Conservation (phyloP, 129 eudicot species). For the Artemisia argyi region DNA sequence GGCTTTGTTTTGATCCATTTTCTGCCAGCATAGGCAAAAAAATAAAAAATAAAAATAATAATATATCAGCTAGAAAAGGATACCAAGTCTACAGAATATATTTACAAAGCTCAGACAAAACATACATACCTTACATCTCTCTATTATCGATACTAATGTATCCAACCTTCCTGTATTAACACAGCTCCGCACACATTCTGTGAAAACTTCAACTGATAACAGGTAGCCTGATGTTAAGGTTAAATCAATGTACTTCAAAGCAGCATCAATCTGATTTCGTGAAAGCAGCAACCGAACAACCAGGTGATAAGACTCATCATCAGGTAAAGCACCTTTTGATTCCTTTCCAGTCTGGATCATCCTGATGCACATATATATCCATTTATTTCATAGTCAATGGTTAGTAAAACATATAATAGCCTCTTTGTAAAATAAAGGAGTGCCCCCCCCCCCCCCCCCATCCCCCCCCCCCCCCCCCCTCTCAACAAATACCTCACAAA, state of each 20-base stretch:
- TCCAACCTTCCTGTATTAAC: conserved; percentile 59
- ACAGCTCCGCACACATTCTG: conserved; percentile 58
- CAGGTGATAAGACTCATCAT: conserved; percentile 76
- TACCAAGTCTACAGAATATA: neutral
- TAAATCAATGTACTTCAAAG: conserved; percentile 69
- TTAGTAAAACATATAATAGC: conserved; percentile 5
- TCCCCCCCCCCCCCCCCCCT: neutral
- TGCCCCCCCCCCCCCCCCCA: neutral
- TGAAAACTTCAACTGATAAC: conserved; percentile 57
- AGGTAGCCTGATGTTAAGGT: conserved; percentile 67
- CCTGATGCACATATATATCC: conserved; percentile 43
- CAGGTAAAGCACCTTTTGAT: conserved; percentile 62
- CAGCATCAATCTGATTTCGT: conserved; percentile 54
- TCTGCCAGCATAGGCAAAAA: conserved; percentile 43
- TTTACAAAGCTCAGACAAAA: neutral
- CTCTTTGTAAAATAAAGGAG: neutral
- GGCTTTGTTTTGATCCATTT: conserved; percentile 83
- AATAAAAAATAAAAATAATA: neutral
- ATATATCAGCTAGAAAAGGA: neutral
- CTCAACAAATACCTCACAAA: neutral
- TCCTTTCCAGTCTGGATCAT: conserved; percentile 67
- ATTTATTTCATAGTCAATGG: conserved; percentile 19
- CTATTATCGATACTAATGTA: conserved; percentile 68
- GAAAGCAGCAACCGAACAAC: conserved; percentile 56
- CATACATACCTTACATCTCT: conserved; percentile 84